Conservation (phyloP, 2,329 filamentous ascomycete genomes). For the Lachnellula occidentalis region DNA sequence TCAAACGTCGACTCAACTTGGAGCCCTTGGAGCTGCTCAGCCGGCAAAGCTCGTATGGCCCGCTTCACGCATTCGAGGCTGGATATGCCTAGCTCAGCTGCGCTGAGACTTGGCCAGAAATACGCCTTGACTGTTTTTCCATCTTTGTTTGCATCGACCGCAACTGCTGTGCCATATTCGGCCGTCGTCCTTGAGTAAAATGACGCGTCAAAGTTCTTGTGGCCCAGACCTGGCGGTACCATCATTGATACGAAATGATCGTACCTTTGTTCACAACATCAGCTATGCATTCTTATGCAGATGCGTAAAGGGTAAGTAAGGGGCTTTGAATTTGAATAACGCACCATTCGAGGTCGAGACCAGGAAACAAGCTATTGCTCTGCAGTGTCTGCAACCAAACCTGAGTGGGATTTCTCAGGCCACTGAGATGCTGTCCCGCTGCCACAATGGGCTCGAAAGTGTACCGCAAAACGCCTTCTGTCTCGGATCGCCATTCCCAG, state of each 20-base stretch:
- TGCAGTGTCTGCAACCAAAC: slow-evolving; percentile 12
- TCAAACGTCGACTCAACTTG: slow-evolving; percentile 20
- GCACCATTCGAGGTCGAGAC: slow-evolving; percentile 23
- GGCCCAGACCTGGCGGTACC: no score
- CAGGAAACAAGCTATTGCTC: slow-evolving; percentile 18
- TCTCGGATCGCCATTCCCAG: slow-evolving; percentile 22
- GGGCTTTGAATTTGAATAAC: slow-evolving; percentile 18
- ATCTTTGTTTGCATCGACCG: slow-evolving; percentile 21
- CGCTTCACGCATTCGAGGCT: slow-evolving; percentile 21
- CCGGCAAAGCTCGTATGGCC: slow-evolving; percentile 18
- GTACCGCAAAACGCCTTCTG: slow-evolving; percentile 19
- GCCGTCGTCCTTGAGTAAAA: slow-evolving; percentile 13
- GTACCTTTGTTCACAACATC: no score
- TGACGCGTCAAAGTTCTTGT: no score
- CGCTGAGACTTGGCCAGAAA: slow-evolving; percentile 23
- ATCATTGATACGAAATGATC: no score
- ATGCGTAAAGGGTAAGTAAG: slow-evolving; percentile 12
- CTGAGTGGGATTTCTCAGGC: background rate
- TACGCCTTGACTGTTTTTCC: slow-evolving; percentile 24
- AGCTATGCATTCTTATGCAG: no score
- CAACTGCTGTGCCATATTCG: slow-evolving; percentile 22
- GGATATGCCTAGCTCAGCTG: slow-evolving; percentile 20
- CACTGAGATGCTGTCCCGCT: slow-evolving; percentile 15
- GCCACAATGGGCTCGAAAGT: slow-evolving; percentile 25
- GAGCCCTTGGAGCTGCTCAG: slow-evolving; percentile 18